These are phyloP conservation scores for Aspergillus sp. DNA, from an alignment of 2,329 filamentous ascomycete species.

Conservation along the genomic window DNA sequence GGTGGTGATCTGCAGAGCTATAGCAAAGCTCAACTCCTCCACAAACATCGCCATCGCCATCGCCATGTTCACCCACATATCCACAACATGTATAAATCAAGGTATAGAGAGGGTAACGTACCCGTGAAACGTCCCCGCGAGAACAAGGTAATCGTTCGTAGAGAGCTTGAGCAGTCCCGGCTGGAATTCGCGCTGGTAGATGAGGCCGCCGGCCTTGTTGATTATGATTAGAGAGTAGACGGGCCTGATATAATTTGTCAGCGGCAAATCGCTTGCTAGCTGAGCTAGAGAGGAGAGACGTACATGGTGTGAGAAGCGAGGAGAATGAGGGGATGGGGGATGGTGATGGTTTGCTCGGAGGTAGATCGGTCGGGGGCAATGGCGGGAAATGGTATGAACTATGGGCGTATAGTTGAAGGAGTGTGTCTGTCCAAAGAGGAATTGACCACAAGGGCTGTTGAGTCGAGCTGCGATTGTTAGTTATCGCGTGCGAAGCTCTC, in stretches of 20 bases:
- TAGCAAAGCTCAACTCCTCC: background rate
- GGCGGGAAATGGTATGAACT: background rate
- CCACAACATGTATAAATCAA: background rate
- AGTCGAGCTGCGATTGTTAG: background rate
- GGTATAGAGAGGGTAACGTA: constrained; percentile 44
- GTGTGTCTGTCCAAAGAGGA: background rate
- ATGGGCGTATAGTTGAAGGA: background rate
- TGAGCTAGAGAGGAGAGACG: background rate
- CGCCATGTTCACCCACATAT: too few relatives aligned
- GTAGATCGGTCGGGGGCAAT: background rate
- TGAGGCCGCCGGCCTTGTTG: constrained; percentile 95
- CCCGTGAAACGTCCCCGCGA: constrained; percentile 97
- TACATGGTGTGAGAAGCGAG: background rate
- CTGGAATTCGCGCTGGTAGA: constrained; percentile 95
- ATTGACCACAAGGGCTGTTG: background rate
- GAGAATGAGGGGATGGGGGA: background rate
- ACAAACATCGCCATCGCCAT: too few relatives aligned
- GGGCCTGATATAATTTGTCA: constrained; percentile 64
- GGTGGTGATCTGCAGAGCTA: background rate
- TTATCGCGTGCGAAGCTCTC: background rate
- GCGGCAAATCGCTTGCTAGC: background rate
- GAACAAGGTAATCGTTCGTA: constrained; percentile 94
- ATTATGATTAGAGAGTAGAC: constrained; percentile 96
- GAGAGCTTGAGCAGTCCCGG: constrained; percentile 84
- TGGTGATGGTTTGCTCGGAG: background rate